These are phyloP conservation scores for Fomitopsis betulina DNA, from an alignment of 1,284 basidiomycete genomes.

Conservation along the genomic window DNA sequence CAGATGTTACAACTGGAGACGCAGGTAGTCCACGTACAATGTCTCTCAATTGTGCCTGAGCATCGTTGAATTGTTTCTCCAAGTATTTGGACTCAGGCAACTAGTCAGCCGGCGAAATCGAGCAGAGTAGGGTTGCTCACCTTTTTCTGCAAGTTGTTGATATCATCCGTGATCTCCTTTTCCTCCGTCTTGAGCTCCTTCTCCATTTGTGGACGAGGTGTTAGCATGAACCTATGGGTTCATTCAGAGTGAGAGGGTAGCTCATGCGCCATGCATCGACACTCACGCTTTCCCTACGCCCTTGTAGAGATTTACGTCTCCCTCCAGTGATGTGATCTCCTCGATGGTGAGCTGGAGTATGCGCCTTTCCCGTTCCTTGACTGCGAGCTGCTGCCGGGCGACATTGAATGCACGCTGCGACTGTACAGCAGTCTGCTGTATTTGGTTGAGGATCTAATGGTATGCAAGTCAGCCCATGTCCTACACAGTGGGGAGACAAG, in stretches of 20 bases:
- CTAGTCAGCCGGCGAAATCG: background rate
- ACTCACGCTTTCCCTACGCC: constrained; percentile 90
- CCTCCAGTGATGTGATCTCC: constrained; percentile 62
- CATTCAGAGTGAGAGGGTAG: background rate
- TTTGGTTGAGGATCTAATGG: constrained; percentile 80
- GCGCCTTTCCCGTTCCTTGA: constrained; percentile 81
- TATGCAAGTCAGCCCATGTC: background rate
- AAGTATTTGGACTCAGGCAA: constrained; percentile 66
- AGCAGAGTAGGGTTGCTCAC: constrained; percentile 29
- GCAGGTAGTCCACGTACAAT: constrained; percentile 53
- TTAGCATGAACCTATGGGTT: constrained; percentile 75
- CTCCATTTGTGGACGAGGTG: constrained; percentile 79
- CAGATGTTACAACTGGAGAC: background rate
- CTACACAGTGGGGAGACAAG: background rate
- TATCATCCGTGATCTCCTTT: constrained; percentile 79
- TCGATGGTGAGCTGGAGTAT: constrained; percentile 85
- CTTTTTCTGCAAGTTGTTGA: constrained; percentile 77
- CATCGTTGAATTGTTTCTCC: constrained; percentile 88
- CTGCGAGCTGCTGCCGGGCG: constrained; percentile 66
- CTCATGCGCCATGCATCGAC: background rate
- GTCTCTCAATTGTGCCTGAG: constrained; percentile 81
- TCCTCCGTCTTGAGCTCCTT: constrained; percentile 69
- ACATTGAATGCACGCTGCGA: constrained; percentile 74
- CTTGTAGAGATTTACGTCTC: constrained; percentile 78
- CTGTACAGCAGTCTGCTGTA: constrained; percentile 80